Conservation (phyloP, 805 yeast genomes). For the Kazachstania psychrophila region DNA sequence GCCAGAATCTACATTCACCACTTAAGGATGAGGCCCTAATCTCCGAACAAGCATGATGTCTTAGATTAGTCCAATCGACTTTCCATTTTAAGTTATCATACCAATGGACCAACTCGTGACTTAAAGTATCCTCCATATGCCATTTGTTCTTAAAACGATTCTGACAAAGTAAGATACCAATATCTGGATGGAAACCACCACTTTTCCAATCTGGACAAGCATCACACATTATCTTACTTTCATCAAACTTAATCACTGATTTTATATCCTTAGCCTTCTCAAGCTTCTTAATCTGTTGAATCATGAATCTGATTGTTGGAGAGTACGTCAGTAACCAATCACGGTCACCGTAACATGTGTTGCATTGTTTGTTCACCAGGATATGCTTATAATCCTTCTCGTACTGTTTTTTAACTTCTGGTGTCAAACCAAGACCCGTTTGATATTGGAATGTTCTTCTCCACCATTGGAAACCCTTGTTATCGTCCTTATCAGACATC, state of each 20-base stretch:
- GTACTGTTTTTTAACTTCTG: slow-evolving; percentile 44
- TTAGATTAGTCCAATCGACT: slow-evolving; percentile 74
- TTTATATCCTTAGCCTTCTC: slow-evolving; percentile 26
- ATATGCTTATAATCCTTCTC: slow-evolving; percentile 43
- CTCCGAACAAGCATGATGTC: slow-evolving; percentile 96
- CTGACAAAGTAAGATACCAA: slow-evolving; percentile 80
- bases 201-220: slow-evolving; percentile 73
- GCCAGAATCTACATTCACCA: slow-evolving; percentile 90
- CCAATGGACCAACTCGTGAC: slow-evolving; percentile 91
- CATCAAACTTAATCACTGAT: slow-evolving; percentile 17
- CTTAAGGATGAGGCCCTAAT: slow-evolving; percentile 86
- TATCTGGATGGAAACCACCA: slow-evolving; percentile 90
- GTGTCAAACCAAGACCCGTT: slow-evolving; percentile 57
- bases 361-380: slow-evolving; percentile 43
- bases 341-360: slow-evolving; percentile 59
- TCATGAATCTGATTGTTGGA: slow-evolving; percentile 82
- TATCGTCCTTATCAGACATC: neutral
- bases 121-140: slow-evolving; percentile 81
- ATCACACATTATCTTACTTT: slow-evolving; percentile 52
- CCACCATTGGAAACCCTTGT: slow-evolving; percentile 71
- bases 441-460: slow-evolving; percentile 58
- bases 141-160: slow-evolving; percentile 65
- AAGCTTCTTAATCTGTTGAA: slow-evolving; percentile 66
- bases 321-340: slow-evolving; percentile 75
- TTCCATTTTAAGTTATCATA: slow-evolving; percentile 84